A percentile compares a stretch with the other conserved stretches of the same genome.
These are phyloP conservation scores for Hemileccinum rubropunctum DNA, from an alignment of 768 basidiomycete genomes.

Conservation along the genomic window DNA sequence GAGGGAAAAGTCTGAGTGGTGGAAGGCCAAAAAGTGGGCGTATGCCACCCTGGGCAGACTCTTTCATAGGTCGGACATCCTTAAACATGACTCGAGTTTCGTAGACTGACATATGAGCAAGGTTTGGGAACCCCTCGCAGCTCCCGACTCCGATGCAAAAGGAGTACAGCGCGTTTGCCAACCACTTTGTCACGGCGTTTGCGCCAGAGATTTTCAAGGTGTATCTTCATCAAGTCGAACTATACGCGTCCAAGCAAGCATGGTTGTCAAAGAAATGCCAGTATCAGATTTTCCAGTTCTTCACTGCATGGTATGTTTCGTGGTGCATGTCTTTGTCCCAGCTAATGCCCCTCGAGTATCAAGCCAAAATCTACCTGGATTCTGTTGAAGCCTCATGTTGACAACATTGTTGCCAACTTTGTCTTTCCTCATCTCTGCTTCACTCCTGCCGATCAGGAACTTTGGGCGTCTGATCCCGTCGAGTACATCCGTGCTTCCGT, in stretches of 20 bases:
- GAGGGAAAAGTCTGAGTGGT: constrained; percentile 80
- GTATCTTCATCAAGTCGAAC: constrained; percentile 63
- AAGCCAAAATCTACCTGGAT: constrained; percentile 93
- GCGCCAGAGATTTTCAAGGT: constrained; percentile 86
- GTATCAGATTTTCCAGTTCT: constrained; percentile 80
- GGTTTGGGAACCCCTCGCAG: constrained; percentile 87
- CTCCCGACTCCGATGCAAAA: constrained; percentile 69
- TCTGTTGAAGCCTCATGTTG: constrained; percentile 81
- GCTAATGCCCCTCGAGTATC: constrained; percentile 50
- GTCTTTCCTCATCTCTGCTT: constrained; percentile 88
- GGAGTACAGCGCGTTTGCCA: constrained; percentile 68
- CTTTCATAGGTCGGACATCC: constrained; percentile 59
- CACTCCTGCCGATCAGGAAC: constrained; percentile 57
- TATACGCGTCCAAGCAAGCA: constrained; percentile 67
- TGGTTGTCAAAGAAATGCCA: constrained; percentile 85
- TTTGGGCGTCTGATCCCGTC: constrained; percentile 81
- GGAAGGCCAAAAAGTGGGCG: constrained; percentile 93
- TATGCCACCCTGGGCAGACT: constrained; percentile 75
- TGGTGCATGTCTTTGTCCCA: background rate
- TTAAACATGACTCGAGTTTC: background rate
- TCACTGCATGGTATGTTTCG: constrained; percentile 74
- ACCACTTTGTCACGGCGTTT: constrained; percentile 73
- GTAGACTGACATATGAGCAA: constrained; percentile 24
- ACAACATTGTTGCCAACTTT: constrained; percentile 73
- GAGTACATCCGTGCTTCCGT: constrained; percentile 77